These are phyloP conservation scores for Yueomyces sp. DNA, from an alignment of 805 yeast genomes.

Conservation along the genomic window DNA sequence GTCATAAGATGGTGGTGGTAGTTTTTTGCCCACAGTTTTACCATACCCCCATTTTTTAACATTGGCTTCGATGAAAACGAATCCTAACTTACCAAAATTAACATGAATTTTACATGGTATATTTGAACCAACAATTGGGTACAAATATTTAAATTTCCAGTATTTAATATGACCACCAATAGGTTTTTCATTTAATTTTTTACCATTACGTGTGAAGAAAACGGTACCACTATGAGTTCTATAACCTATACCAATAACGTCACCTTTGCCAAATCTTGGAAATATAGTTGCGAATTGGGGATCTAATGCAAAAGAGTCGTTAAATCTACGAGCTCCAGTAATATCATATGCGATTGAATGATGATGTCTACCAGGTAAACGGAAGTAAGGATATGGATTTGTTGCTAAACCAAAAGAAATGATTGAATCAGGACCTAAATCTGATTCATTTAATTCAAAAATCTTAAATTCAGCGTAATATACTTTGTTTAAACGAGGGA, in stretches of 20 bases:
- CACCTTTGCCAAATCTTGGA: conserved; percentile 63
- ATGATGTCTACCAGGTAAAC: conserved; percentile 84
- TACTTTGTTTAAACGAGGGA: conserved; percentile 70
- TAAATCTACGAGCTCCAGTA: conserved; percentile 63
- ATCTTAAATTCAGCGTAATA: conserved; percentile 84
- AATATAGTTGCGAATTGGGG: conserved; percentile 35
- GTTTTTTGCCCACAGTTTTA: conserved; percentile 73
- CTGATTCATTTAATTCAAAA: conserved; percentile 38
- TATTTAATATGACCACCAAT: conserved; percentile 70
- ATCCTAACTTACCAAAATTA: conserved; percentile 81
- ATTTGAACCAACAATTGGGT: conserved; percentile 82
- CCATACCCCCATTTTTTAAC: conserved; percentile 94
- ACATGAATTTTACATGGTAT: conserved; percentile 76
- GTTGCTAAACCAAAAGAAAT: conserved; percentile 73
- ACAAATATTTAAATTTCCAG: conserved; percentile 56
- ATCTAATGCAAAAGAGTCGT: conserved; percentile 52
- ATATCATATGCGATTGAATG: conserved; percentile 84
- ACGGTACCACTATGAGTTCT: conserved; percentile 71
- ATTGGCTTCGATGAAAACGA: conserved; percentile 81
- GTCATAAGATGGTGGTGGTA: conserved; percentile 91
- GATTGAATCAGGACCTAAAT: conserved; percentile 13
- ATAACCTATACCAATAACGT: conserved; percentile 87
- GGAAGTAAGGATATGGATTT: conserved; percentile 84
- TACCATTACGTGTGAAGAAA: conserved; percentile 91
- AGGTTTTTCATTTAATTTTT: conserved; percentile 67